These are phyloP conservation scores for Mycena amicta DNA, from an alignment of 768 basidiomycete genomes.

Conservation along the genomic window DNA sequence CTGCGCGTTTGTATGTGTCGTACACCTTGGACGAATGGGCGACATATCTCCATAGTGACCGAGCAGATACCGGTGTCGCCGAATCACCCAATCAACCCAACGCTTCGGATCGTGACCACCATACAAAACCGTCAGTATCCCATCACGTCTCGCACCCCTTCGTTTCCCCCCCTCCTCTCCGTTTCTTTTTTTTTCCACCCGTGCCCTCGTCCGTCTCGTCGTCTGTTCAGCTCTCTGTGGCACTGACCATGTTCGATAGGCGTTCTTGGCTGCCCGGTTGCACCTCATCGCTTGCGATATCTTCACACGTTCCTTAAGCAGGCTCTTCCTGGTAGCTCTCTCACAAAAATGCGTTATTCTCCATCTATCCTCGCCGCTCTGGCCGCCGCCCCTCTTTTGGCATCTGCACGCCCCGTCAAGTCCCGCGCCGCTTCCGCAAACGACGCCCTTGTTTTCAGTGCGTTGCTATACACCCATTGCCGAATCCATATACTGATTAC, in stretches of 20 bases:
- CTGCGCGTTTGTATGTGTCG: no score
- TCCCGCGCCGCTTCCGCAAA: conserved; percentile 39
- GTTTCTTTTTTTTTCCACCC: conserved; percentile 27
- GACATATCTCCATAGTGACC: conserved; percentile 10
- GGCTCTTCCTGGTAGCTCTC: conserved; percentile 33
- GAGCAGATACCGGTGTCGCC: conserved; percentile 10
- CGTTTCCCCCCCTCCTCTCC: conserved; percentile 28
- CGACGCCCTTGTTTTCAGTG: conserved; percentile 64
- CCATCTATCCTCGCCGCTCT: conserved; percentile 43
- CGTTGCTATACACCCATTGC: conserved; percentile 31
- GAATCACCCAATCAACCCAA: conserved; percentile 25
- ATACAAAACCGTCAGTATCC: conserved; percentile 39
- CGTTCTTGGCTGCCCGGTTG: conserved; percentile 73
- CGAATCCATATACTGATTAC: no score
- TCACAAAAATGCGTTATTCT: conserved; percentile 51
- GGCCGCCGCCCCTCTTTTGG: conserved; percentile 44
- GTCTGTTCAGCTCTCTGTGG: conserved; percentile 3
- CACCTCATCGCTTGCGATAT: conserved; percentile 40
- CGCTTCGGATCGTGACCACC: conserved; percentile 27
- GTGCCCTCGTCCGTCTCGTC: background rate
- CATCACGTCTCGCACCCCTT: conserved; percentile 33
- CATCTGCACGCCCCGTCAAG: conserved; percentile 52
- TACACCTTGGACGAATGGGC: no score
- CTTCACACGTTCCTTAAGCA: conserved; percentile 35
- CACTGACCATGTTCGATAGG: conserved; percentile 25